phyloP scores from a whole-genome alignment of 2,329 filamentous ascomycete genomes.

The Alternaria incomplexa region DNA sequence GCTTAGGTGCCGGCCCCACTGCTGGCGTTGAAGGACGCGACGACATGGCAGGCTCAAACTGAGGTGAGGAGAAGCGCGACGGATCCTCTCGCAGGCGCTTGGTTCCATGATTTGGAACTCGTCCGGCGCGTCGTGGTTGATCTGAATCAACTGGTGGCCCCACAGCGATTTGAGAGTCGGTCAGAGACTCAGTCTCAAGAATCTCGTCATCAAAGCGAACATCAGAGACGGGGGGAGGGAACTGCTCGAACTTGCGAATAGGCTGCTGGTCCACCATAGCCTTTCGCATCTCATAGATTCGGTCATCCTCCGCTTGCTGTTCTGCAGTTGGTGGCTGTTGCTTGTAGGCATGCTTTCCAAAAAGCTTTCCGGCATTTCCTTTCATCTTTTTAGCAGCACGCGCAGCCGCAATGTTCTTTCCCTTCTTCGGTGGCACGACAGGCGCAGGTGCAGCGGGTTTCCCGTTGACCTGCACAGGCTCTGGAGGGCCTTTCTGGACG shows the following conservation, averaged over 20 bases:
- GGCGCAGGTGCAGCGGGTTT: constrained; percentile 22
- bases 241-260: constrained; percentile 26
- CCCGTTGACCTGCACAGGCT: constrained; percentile 34
- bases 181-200: constrained; percentile 44
- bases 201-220: constrained; percentile 47
- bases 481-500: constrained; percentile 42
- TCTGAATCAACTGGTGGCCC: constrained; percentile 42
- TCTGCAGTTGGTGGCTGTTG: constrained; percentile 36
- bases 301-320: constrained; percentile 34
- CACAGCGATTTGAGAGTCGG: constrained; percentile 44
- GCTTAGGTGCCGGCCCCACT: constrained; percentile 39
- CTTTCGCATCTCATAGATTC: constrained; percentile 31
- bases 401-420: constrained; percentile 30
- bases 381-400: constrained; percentile 42
- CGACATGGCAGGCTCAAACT: constrained; percentile 36
- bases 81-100: constrained; percentile 42
- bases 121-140: constrained; percentile 38
- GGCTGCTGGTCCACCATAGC: constrained; percentile 35
- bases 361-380: constrained; percentile 37
- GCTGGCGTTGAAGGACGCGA: constrained; percentile 45
- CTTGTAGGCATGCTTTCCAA: constrained; percentile 38
- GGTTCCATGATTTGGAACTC: constrained; percentile 32
- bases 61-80: constrained; percentile 40
- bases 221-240: constrained; percentile 36
- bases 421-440: constrained; percentile 33